phyloP scores from a whole-genome alignment of 2,329 filamentous ascomycete genomes.

The Leptosphaerulina australis region DNA sequence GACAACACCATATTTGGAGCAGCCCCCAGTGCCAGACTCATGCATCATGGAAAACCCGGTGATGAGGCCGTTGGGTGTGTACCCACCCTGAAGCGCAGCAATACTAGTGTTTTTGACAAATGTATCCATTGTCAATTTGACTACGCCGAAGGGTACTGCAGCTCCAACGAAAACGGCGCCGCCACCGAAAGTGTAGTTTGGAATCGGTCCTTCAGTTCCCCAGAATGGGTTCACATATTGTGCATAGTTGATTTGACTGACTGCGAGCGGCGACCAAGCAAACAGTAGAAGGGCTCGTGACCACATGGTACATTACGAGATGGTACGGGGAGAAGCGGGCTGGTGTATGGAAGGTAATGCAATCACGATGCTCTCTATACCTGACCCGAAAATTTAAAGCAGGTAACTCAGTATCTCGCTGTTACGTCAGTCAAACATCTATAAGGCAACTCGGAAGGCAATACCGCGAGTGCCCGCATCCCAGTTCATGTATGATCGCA shows the following conservation, averaged over 20 bases:
- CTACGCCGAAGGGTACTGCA: slow-evolving; percentile 43
- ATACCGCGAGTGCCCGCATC: background rate
- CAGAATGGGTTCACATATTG: slow-evolving; percentile 59
- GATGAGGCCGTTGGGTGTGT: slow-evolving; percentile 46
- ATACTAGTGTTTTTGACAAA: slow-evolving; percentile 32
- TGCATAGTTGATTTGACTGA: slow-evolving; percentile 41
- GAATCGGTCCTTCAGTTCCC: slow-evolving; percentile 55
- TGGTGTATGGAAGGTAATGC: too few species aligned
- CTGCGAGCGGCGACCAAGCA: background rate
- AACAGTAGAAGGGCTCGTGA: background rate
- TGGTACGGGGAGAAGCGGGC: background rate
- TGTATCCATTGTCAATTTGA: slow-evolving; percentile 47
- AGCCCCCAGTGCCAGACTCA: slow-evolving; percentile 63
- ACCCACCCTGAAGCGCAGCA: slow-evolving; percentile 44
- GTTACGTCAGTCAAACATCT: background rate
- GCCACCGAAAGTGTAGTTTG: slow-evolving; percentile 52
- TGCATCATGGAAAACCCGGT: slow-evolving; percentile 47
- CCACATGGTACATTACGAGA: background rate
- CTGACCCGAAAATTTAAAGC: background rate
- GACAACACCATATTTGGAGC: slow-evolving; percentile 72
- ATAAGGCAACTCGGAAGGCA: background rate
- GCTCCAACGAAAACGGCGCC: slow-evolving; percentile 46
- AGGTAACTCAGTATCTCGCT: background rate
- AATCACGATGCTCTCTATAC: background rate
- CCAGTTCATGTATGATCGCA: background rate